These are phyloP conservation scores for Tetrahymena elliotti DNA, from an alignment of 73 alveolate genomes.

Conservation along the genomic window DNA sequence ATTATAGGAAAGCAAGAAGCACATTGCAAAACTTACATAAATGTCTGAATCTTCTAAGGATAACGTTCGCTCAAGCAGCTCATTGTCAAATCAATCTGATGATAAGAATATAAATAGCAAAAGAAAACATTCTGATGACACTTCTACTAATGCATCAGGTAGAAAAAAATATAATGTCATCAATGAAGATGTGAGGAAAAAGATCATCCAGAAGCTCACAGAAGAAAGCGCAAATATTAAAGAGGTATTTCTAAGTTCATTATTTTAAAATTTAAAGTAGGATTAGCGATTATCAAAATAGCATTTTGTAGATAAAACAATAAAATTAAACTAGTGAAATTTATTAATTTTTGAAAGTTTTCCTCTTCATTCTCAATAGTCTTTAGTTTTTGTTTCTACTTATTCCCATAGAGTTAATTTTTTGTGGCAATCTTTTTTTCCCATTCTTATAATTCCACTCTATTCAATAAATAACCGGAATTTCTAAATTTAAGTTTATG, in stretches of 20 bases:
- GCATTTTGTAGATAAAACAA: not conserved
- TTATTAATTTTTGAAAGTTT: not conserved
- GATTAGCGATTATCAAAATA: not conserved
- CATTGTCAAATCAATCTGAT: not conserved
- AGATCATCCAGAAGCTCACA: not conserved
- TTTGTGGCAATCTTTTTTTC: not conserved
- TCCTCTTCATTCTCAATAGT: not conserved
- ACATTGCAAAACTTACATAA: not conserved
- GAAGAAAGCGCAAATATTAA: not conserved
- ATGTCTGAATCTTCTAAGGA: not conserved
- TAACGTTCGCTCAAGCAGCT: not conserved
- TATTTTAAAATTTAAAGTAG: too few species aligned
- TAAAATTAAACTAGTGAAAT: not conserved
- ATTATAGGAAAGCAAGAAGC: not conserved
- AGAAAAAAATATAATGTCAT: not conserved
- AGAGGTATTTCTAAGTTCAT: not conserved
- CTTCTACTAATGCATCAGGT: not conserved
- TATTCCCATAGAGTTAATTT: not conserved
- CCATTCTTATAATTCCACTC: not conserved
- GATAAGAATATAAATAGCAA: not conserved
- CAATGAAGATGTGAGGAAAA: not conserved
- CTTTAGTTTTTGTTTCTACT: not conserved
- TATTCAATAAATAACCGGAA: not conserved
- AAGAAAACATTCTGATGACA: not conserved
- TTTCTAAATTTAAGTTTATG: not conserved